These are phyloP conservation scores for Akanthomyces uredinophilus DNA, from an alignment of 2,329 filamentous ascomycete species.

Conservation along the genomic window DNA sequence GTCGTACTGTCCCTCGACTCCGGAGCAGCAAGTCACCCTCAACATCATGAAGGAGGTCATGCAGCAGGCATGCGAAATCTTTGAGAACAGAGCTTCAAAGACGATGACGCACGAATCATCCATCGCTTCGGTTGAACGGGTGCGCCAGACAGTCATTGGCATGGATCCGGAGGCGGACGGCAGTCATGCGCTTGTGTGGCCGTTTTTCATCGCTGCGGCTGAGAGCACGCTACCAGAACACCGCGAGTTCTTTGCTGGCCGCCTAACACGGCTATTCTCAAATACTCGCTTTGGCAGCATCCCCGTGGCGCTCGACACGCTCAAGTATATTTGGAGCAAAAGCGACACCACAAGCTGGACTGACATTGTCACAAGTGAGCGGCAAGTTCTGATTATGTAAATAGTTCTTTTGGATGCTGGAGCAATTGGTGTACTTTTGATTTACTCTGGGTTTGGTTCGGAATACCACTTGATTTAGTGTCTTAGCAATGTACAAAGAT, in stretches of 20 bases:
- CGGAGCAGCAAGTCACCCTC: slow-evolving; percentile 19
- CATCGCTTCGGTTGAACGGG: slow-evolving; percentile 25
- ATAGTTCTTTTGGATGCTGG: neutral
- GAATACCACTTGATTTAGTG: neutral
- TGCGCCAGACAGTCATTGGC: slow-evolving; percentile 26
- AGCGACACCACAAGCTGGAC: slow-evolving; percentile 24
- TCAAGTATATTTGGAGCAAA: slow-evolving; percentile 31
- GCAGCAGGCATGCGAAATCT: slow-evolving; percentile 23
- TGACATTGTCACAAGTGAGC: slow-evolving; percentile 24
- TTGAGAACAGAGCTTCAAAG: slow-evolving; percentile 21
- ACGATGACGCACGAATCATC: slow-evolving; percentile 19
- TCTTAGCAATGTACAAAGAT: neutral
- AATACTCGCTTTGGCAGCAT: slow-evolving; percentile 35
- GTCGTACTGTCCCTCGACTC: slow-evolving; percentile 15
- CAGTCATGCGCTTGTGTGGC: slow-evolving; percentile 36
- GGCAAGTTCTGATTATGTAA: slow-evolving; percentile 27
- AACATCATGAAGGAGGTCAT: slow-evolving; percentile 23
- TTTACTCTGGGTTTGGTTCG: neutral
- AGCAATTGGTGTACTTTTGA: neutral
- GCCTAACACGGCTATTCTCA: slow-evolving; percentile 26
- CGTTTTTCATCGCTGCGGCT: slow-evolving; percentile 35
- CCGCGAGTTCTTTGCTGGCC: slow-evolving; percentile 29
- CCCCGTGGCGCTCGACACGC: slow-evolving; percentile 27
- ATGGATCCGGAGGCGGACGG: slow-evolving; percentile 27
- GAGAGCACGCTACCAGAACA: slow-evolving; percentile 32